Percentiles rank a stretch among this genome's conserved stretches.
These are phyloP conservation scores for Echinosophora koreensis DNA, from an alignment of 306 rosid species.

Conservation along the genomic window DNA sequence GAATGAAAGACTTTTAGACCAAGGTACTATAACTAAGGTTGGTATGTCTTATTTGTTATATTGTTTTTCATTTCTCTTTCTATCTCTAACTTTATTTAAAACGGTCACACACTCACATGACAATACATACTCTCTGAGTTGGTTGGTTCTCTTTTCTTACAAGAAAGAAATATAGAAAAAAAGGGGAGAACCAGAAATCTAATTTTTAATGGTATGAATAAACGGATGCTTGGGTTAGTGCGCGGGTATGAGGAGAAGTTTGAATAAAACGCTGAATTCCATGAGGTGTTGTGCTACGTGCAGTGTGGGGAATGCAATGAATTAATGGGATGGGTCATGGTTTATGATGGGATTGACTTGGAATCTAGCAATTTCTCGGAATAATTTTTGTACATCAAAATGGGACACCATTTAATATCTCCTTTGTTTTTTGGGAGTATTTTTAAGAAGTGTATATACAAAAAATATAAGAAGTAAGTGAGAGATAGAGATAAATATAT, in stretches of 20 bases:
- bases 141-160: slow-evolving; percentile 34
- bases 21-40: slow-evolving; percentile 28
- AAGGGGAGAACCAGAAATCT: neutral
- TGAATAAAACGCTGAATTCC: slow-evolving; percentile 91
- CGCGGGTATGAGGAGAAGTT: slow-evolving; percentile 84
- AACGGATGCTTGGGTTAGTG: slow-evolving; percentile 64
- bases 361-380: too few species aligned
- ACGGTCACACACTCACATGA: slow-evolving; percentile 36
- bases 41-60: slow-evolving; percentile 36
- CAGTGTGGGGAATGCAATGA: neutral
- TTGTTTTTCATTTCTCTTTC: slow-evolving; percentile 24
- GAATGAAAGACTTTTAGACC: slow-evolving; percentile 16
- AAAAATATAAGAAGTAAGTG: too few species aligned
- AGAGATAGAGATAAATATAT: too few species aligned
- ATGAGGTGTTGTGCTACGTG: slow-evolving; percentile 49
- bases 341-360: slow-evolving; percentile 13
- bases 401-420: too few species aligned
- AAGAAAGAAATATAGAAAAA: slow-evolving; percentile 29
- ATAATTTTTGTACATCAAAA: too few species aligned
- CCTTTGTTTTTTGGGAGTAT: too few species aligned
- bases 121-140: slow-evolving; percentile 2
- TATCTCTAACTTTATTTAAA: slow-evolving; percentile 45
- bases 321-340: slow-evolving; percentile 48
- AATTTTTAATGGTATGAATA: slow-evolving; percentile 44
- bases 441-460: too few species aligned